Evolutionary conservation across 2,329 filamentous ascomycete species (phyloP), one percentile per base, ranked within the genome.

Genomic region (Neopestalotiopsis sp.): DNA sequence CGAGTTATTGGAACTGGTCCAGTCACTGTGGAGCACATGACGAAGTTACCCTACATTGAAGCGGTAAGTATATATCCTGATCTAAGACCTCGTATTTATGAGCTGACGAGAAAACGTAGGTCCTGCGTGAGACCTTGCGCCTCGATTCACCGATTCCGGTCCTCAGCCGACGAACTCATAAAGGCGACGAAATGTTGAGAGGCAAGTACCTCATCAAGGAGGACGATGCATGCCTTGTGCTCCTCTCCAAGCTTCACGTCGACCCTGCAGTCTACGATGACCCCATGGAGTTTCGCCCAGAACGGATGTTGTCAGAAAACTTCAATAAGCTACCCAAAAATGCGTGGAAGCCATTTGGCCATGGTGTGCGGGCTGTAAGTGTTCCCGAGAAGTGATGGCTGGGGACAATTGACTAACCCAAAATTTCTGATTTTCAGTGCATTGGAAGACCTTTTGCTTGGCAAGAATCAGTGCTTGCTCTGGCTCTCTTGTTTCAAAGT

Each of bases 401-500:
- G 10, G 20, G 14, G 17, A 59, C n/a, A 2, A 30, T 9, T 53
- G 5, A 20, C 45, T 32, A 4, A 30, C 30, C 13, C 13, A 4
- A 14, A 7, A 12, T 17, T 30, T 28, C 13, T 24, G 14, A n/a
- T 13, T 12, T 28, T 4, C 34, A 62, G 32, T 89, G 86, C 68
- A 88, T 88, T 40, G 86, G 86, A 4, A 79, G 86, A 1, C 79
- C 84, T 0, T 88, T 89, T 68, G 86, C 86, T 0, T 86, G 84
- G 84, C 86, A 88, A 72, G 86, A 88, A 70, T 80, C 82, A 2
- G 71, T 88, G 3, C 76, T 88, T 7, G 74, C 75, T 40, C 73
- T 76, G 56, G 88, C 89, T 0, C 85, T 92, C 73, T 76, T 93
- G 13, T 82, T 94, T 68, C 91, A 94, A 74, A 92, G 91, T 74